Evolutionary conservation across 768 basidiomycete species (phyloP).

Genomic region (Collybiopsis confluens): DNA sequence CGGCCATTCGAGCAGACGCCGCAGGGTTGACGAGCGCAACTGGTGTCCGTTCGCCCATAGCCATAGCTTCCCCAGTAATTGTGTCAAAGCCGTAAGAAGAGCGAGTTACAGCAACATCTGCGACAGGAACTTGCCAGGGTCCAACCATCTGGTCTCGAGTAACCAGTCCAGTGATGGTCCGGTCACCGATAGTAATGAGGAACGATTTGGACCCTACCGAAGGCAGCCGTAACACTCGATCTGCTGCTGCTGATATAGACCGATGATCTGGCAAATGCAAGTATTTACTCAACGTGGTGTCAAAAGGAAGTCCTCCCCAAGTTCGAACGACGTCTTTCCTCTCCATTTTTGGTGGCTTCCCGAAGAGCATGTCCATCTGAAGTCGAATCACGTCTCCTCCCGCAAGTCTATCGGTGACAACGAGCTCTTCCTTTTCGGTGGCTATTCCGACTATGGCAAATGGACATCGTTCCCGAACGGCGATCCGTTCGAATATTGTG

Average conservation of each 20-base stretch:
- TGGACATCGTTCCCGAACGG: constrained; percentile 87
- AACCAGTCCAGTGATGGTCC: constrained; percentile 90
- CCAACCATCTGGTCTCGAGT: constrained; percentile 99
- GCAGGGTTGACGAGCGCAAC: constrained; percentile 82
- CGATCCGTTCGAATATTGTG: constrained; percentile 66
- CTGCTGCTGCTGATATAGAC: constrained; percentile 45
- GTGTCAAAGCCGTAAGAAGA: constrained; percentile 90
- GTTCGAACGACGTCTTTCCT: constrained; percentile 56
- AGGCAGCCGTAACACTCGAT: constrained; percentile 85
- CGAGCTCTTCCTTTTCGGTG: constrained; percentile 73
- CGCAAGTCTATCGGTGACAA: constrained; percentile 86
- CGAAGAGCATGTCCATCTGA: constrained; percentile 93
- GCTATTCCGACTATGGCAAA: constrained; percentile 90
- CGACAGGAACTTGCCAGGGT: constrained; percentile 96
- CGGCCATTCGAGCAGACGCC: constrained; percentile 93
- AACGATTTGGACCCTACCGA: constrained; percentile 95
- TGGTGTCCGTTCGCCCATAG: constrained; percentile 96
- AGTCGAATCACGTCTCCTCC: constrained; percentile 78
- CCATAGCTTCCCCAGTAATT: constrained; percentile 89
- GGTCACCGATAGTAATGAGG: constrained; percentile 97
- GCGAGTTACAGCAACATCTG: constrained; percentile 96
- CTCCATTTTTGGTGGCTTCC: constrained; percentile 91
- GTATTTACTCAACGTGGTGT: constrained; percentile 64
- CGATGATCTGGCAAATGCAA: constrained; percentile 36
- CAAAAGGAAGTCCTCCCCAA: constrained; percentile 49